Base-by-base conservation (phyloP, 768 basidiomycete species). In the Leccinum ochraceum region DNA sequence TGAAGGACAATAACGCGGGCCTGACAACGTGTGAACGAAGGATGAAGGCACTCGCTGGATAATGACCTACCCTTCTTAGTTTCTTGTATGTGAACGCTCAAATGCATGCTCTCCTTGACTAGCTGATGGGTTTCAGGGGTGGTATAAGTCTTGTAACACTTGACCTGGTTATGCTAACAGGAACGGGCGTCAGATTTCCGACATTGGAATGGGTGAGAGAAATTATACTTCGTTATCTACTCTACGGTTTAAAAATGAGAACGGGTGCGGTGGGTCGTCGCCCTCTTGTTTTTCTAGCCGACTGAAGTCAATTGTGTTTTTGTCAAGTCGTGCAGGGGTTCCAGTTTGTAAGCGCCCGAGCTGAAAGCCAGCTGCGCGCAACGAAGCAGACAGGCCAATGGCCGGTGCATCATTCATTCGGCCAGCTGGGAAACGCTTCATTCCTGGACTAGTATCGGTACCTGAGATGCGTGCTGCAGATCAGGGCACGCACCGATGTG, bases 1-100 rank as follows among this genome's bases (percentile, higher is more conserved):
- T 0, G 92, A 94, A 6, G 94, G 94, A 63, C 94, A 96, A 72
- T 96, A 96, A 20, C 94, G 83, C 6, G 94, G 94, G 2, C 94
- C 92, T 93, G 58, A 16, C 17, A 20, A 51, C 10, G 1, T 14
- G 24, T 52, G 30, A 51, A 61, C 7, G 49, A 37, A 36, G 2
- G 24, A 49, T 13, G 17, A 55, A 22, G 4, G 37, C 17, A 42
- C 26, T 2, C n/a, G 9, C 24, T 22, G 3, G 56, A 37, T 50
- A 14, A n/a, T 17, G 37, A 54, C 52, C 3, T 8, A 86, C 92
- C 94, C 76, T 90, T 94, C 74, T 87, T 90, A 0, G 92, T 89
- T 72, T 95, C 94, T 67, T 92, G 89, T 8, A 96, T 90, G 70
- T 95, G 94, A 6, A 92, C 80, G 39, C 91, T 90, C 1, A 84